A percentile compares a stretch with the other conserved stretches of the same genome.
Conservation (phyloP, 257 asterid species). For the Nicotiana knightiana region DNA sequence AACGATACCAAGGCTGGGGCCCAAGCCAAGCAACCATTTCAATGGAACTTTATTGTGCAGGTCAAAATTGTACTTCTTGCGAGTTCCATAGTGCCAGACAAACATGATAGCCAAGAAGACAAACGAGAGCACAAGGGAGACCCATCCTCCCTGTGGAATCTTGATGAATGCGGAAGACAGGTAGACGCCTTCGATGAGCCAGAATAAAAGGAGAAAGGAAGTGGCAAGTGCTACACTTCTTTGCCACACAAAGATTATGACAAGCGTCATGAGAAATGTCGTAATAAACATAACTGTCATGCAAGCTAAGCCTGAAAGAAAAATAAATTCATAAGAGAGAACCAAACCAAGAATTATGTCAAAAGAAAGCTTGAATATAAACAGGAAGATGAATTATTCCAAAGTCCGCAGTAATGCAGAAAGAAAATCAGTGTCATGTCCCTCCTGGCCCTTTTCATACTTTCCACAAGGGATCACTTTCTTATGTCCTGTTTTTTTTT, state of each 20-base stretch:
- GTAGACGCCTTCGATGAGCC: constrained; percentile 60
- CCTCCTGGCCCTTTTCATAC: not conserved
- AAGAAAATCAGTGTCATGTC: not conserved
- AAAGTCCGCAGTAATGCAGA: not conserved
- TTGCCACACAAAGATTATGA: constrained; percentile 83
- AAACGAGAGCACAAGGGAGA: constrained; percentile 63
- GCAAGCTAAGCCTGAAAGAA: constrained; percentile 79
- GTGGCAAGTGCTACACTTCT: constrained; percentile 41
- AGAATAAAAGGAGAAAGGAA: constrained; percentile 59
- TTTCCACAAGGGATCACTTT: not conserved
- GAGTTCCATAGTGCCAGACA: constrained; percentile 94
- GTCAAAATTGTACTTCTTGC: constrained; percentile 83
- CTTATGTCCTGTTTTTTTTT: not conserved
- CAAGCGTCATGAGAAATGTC: constrained; percentile 85
- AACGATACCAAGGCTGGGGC: constrained; percentile 90
- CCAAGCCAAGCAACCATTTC: constrained; percentile 82
- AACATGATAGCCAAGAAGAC: constrained; percentile 70
- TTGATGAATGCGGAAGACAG: constrained; percentile 55
- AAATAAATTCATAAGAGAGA: constrained; percentile 7
- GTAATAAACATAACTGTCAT: constrained; percentile 93
- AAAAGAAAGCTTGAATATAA: constrained; percentile 1
- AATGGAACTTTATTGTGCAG: constrained; percentile 85
- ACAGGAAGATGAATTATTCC: not conserved
- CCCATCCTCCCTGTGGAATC: constrained; percentile 96
- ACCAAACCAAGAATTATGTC: not conserved